Conservation (phyloP, 306 rosid species). For the Quercus parvula region DNA sequence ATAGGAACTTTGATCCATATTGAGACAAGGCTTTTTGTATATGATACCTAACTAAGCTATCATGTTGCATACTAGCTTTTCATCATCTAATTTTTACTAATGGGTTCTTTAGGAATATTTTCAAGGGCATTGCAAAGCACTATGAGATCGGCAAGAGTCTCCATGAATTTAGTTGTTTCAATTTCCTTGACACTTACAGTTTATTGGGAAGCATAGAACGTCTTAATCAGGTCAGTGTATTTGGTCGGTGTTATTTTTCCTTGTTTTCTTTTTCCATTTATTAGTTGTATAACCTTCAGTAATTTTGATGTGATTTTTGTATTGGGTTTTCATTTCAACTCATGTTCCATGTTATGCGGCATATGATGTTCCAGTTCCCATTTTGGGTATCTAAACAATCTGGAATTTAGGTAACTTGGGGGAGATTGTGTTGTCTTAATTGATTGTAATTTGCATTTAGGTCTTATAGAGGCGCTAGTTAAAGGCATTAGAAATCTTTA, state of each 20-base stretch:
- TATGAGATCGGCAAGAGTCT: constrained; percentile 86
- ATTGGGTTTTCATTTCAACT: background rate
- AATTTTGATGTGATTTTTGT: constrained; percentile 1
- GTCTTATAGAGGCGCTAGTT: background rate
- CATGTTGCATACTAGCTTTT: background rate
- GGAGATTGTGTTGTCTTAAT: background rate
- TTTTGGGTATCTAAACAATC: background rate
- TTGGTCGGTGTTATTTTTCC: constrained; percentile 11
- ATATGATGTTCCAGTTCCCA: background rate
- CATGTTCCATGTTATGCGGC: background rate
- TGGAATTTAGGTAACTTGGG: background rate
- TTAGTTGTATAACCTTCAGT: background rate
- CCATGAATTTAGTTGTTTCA: constrained; percentile 72
- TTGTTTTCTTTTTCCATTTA: background rate
- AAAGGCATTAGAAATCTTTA: background rate
- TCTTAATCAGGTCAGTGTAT: constrained; percentile 80
- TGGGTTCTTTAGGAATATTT: constrained; percentile 57
- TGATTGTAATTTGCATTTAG: background rate
- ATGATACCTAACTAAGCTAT: background rate
- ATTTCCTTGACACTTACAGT: constrained; percentile 87
- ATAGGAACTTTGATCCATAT: background rate
- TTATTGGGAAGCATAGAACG: constrained; percentile 88
- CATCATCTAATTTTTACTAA: background rate
- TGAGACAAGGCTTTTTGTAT: background rate
- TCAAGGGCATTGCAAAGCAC: constrained; percentile 91